These are phyloP conservation scores for Artemisia annua DNA, from an alignment of 129 eudicot species.

Conservation along the genomic window DNA sequence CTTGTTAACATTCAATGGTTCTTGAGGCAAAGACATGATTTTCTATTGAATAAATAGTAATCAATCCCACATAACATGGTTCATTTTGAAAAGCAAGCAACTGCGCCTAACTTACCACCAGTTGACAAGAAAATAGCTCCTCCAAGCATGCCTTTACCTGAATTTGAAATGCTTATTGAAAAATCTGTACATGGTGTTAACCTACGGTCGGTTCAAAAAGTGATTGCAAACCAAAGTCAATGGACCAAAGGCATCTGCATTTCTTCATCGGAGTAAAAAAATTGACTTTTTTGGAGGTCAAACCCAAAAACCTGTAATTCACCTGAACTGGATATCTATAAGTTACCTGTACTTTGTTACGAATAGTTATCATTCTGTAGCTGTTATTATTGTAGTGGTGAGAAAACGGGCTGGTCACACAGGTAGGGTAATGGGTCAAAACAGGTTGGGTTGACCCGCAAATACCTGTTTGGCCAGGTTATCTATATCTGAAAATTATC, in stretches of 20 bases:
- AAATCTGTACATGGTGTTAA: neutral
- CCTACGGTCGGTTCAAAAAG: constrained; percentile 24
- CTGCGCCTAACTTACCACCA: no score
- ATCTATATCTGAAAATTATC: neutral
- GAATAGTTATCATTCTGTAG: neutral
- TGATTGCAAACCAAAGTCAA: constrained; percentile 24
- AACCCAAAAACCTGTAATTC: constrained; percentile 51
- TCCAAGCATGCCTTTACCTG: neutral
- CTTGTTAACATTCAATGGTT: no score
- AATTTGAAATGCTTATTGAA: neutral
- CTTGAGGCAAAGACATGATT: no score
- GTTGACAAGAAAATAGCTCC: neutral
- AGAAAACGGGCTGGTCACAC: neutral
- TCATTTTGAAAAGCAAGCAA: no score
- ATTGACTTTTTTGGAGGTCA: constrained; percentile 21
- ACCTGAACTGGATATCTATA: constrained; percentile 66
- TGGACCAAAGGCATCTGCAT: constrained; percentile 25
- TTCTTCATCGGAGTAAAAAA: constrained; percentile 37
- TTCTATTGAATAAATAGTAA: no score
- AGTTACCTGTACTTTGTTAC: neutral
- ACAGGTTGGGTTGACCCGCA: neutral
- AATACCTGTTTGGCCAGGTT: neutral
- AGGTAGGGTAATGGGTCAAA: neutral
- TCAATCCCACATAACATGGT: no score
- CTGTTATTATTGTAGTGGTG: neutral